phyloP scores from a whole-genome alignment of 2,329 filamentous ascomycete species.

The Fusarium mundagurra region DNA sequence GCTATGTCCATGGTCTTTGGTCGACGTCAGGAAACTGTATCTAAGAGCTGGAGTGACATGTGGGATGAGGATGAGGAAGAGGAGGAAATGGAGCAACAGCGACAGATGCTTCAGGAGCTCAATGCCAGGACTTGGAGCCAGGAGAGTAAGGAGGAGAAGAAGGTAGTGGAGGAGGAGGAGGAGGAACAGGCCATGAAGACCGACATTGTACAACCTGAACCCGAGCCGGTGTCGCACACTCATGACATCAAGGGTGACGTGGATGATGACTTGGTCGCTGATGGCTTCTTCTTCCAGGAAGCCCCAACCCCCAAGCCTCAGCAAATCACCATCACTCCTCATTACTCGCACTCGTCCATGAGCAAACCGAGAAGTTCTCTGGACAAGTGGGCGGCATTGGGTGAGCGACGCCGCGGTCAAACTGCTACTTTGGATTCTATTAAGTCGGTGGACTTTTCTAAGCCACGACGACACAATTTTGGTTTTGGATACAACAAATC shows the following conservation, averaged over 20 bases:
- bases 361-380: slow-evolving; percentile 66
- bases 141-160: slow-evolving; percentile 64
- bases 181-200: slow-evolving; percentile 31
- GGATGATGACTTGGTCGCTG: slow-evolving; percentile 72
- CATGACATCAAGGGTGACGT: slow-evolving; percentile 59
- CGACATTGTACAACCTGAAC: slow-evolving; percentile 25
- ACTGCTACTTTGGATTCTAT: slow-evolving; percentile 57
- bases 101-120: slow-evolving; percentile 65
- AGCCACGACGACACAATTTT: slow-evolving; percentile 58
- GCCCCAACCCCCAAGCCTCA: slow-evolving; percentile 53
- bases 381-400: slow-evolving; percentile 92
- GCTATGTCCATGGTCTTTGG: slow-evolving; percentile 85
- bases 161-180: slow-evolving; percentile 28
- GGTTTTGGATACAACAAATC: slow-evolving; percentile 60
- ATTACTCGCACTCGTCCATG: slow-evolving; percentile 74
- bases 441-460: slow-evolving; percentile 59
- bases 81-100: slow-evolving; percentile 69
- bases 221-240: slow-evolving; percentile 30
- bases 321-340: slow-evolving; percentile 53
- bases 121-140: slow-evolving; percentile 84
- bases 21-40: slow-evolving; percentile 79
- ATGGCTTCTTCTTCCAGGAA: slow-evolving; percentile 80
- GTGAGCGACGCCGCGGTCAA: slow-evolving; percentile 81
- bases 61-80: slow-evolving; percentile 92
- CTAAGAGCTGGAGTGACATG: slow-evolving; percentile 99